Percentiles rank a stretch among this genome's conserved stretches.
Conservation (phyloP, 148 eudicot genomes). For the Chenopodium quinoa region DNA sequence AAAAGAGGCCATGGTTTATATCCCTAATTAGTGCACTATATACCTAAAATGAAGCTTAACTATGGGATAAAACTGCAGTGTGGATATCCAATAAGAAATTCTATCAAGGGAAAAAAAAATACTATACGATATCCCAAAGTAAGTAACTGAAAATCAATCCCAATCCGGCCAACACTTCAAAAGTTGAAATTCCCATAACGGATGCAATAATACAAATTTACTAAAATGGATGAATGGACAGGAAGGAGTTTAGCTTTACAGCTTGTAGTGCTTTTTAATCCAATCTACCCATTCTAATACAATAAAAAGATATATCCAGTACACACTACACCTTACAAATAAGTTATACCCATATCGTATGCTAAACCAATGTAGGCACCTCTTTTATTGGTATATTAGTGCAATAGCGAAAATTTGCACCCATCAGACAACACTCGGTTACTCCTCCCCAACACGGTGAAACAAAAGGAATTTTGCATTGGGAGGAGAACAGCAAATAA, state of each 20-base stretch:
- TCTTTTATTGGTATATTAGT: background rate
- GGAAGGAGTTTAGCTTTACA: background rate
- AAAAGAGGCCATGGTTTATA: too few species aligned
- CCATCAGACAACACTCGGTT: background rate
- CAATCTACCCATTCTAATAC: background rate
- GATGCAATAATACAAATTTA: background rate
- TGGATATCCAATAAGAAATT: too few species aligned
- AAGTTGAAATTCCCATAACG: too few species aligned
- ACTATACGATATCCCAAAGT: too few species aligned
- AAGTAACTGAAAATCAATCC: too few species aligned
- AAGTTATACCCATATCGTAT: too few species aligned
- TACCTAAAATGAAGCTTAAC: too few species aligned
- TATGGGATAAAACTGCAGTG: too few species aligned
- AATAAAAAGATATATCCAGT: background rate
- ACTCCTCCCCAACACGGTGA: background rate
- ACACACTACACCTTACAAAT: too few species aligned
- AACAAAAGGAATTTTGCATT: background rate
- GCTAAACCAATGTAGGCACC: background rate
- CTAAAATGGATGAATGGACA: background rate
- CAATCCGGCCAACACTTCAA: background rate
- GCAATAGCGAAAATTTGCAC: background rate
- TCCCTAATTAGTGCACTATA: too few species aligned
- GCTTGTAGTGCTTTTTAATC: background rate
- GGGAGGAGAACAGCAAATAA: background rate
- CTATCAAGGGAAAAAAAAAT: too few species aligned